Base-by-base conservation (phyloP, 192 early-diverging fungal species). In the Phycomyces nitens region DNA sequence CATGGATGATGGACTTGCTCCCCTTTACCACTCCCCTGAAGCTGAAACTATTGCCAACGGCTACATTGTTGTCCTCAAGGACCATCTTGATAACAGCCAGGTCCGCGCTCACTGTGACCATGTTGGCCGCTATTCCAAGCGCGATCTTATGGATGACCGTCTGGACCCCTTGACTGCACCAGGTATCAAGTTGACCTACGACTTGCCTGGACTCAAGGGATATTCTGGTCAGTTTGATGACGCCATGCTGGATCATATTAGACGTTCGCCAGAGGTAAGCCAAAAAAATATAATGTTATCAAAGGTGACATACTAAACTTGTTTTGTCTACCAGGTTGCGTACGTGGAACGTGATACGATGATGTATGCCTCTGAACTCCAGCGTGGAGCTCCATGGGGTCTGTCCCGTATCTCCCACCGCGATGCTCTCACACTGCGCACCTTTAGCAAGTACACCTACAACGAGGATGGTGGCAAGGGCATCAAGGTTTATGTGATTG, bases 401-500 rank as follows among this genome's bases (percentile, higher is more conserved):
- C 72, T 95, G 18, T 78, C 87, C 26, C 89, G 92, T 60, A 86
- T 91, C 62, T 89, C 88, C 21, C 88, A 91, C 72, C 88, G 86
- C 56, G 64, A 84, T 60, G 67, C 66, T 14, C 77, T 87, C 58
- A 71, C 78, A 61, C 69, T 77, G 58, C 67, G 76, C 67, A 77
- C 73, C 53, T 84, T 78, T 58, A 78, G 82, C 65, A 84, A 85
- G 72, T 96, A 94, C 66, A 56, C 67, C 8, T 90, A 92, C 75
- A 74, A 87, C 16, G 75, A 81, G 8, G 66, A 77, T 21, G 91
- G 77, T 61, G 94, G 94, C 29, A 75, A 85, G 2, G 87, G 85
- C 61, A 86, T 97, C 64, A 88, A 86, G 15, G 90, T 88, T 22
- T 97, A 92, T 72, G 89, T 97, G 15, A 88, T 97, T 27, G 95